These are phyloP conservation scores for Berberis thunbergii DNA, from an alignment of 164 flowering plant species.

Conservation along the genomic window DNA sequence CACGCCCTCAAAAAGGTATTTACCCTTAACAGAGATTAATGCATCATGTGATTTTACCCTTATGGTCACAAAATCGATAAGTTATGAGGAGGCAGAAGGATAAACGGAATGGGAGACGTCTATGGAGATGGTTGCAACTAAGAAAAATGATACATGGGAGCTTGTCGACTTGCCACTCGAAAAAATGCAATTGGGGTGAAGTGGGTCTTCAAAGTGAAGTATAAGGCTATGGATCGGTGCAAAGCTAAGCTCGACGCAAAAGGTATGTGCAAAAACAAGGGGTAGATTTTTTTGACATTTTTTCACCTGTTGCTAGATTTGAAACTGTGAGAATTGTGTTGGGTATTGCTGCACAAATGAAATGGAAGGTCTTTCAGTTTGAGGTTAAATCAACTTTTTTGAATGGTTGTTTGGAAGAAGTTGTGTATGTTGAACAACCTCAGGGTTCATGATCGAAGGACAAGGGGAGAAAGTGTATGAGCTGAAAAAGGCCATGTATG, in stretches of 20 bases:
- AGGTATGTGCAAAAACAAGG: neutral
- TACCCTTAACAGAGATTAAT: neutral
- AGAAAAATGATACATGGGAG: constrained; percentile 4
- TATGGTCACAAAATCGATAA: neutral
- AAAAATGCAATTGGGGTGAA: neutral
- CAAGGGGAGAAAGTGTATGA: neutral
- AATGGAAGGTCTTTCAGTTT: neutral
- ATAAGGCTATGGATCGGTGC: neutral
- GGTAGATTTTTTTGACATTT: neutral
- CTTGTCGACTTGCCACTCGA: neutral
- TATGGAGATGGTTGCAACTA: constrained; percentile 1
- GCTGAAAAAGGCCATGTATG: neutral
- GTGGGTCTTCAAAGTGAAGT: constrained; percentile 2
- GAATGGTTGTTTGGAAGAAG: constrained; percentile 2
- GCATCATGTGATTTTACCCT: neutral
- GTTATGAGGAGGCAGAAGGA: neutral
- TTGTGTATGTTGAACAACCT: neutral
- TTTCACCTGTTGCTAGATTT: neutral
- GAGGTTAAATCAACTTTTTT: neutral
- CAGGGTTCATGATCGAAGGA: neutral
- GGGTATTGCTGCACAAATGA: neutral
- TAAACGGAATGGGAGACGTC: neutral
- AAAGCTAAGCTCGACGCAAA: neutral
- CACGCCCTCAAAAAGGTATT: neutral
- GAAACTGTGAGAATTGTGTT: neutral